Conservation (phyloP, 331 rosid species). For the Quercus phellos region DNA sequence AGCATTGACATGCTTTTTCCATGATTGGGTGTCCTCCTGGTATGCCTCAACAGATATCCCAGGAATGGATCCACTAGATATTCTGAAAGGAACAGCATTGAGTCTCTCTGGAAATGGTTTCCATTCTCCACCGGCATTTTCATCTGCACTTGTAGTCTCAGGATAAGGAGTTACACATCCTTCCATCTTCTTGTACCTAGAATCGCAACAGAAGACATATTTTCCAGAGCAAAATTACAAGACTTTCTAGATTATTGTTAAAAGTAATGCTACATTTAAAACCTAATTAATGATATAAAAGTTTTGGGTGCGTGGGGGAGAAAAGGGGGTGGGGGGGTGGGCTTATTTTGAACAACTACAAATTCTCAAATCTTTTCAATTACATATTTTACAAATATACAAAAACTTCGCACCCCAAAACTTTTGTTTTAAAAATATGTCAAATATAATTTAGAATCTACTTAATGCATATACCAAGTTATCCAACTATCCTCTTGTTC, state of each 20-base stretch:
- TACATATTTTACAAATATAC: not conserved
- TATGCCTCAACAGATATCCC: conserved; percentile 48
- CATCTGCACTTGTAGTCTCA: conserved; percentile 14
- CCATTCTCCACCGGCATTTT: conserved; percentile 42
- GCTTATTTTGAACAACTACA: not conserved
- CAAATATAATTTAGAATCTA: conserved; percentile 5
- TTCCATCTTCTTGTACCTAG: conserved; percentile 83
- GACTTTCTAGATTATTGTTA: not conserved
- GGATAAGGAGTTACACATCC: conserved; percentile 58
- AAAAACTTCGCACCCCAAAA: not conserved
- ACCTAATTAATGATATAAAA: not conserved
- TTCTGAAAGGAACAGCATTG: conserved; percentile 52
- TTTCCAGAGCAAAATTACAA: conserved; percentile 13
- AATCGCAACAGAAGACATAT: not conserved
- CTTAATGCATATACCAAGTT: not conserved
- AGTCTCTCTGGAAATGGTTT: conserved; percentile 71
- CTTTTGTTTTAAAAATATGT: not conserved
- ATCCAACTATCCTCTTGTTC: conserved; percentile 6
- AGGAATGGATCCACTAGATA: conserved; percentile 47
- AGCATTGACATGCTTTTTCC: conserved; percentile 82
- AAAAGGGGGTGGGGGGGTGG: too few species aligned
- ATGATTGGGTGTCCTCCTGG: conserved; percentile 47
- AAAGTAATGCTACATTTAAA: not conserved
- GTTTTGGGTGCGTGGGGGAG: too few species aligned
- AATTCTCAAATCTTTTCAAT: not conserved